Evolutionary conservation across 306 rosid genomes (phyloP).

Genomic region (Medicago truncatula): DNA sequence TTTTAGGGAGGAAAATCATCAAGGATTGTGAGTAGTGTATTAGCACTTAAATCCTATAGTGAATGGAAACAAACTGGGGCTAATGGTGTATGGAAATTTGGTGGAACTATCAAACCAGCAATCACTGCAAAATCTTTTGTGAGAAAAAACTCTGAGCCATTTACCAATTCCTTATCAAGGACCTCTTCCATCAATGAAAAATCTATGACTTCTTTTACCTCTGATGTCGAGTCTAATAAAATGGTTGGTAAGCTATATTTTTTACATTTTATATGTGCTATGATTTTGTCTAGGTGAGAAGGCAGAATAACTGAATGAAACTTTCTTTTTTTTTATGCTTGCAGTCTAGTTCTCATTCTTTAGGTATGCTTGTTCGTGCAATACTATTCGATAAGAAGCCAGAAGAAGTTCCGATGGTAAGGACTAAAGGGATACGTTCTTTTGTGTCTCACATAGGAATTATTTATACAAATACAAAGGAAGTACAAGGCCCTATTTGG

Average conservation of each 20-base stretch:
- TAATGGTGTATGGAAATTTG: slow-evolving; percentile 86
- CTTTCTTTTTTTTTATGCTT: slow-evolving; percentile 23
- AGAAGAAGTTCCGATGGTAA: slow-evolving; percentile 88
- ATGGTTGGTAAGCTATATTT: slow-evolving; percentile 74
- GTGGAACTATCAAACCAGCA: slow-evolving; percentile 75
- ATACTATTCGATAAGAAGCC: slow-evolving; percentile 81
- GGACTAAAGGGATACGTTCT: slow-evolving; percentile 24
- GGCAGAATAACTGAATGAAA: slow-evolving; percentile 17
- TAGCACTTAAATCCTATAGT: slow-evolving; percentile 86
- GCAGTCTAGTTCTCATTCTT: slow-evolving; percentile 70
- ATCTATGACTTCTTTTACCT: slow-evolving; percentile 43
- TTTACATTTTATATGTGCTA: slow-evolving; percentile 31
- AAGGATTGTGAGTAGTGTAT: slow-evolving; percentile 72
- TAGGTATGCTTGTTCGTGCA: slow-evolving; percentile 79
- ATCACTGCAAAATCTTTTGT: slow-evolving; percentile 63
- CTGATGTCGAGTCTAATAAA: slow-evolving; percentile 72
- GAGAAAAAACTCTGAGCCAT: slow-evolving; percentile 87
- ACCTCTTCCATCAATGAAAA: slow-evolving; percentile 71
- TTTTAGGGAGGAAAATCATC: slow-evolving; percentile 89
- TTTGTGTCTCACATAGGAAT: slow-evolving; percentile 24
- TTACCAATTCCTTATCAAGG: slow-evolving; percentile 77
- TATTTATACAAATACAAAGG: slow-evolving; percentile 6
- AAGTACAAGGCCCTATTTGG: not conserved
- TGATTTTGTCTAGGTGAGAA: slow-evolving; percentile 36
- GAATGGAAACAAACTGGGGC: slow-evolving; percentile 91